These are phyloP conservation scores for Picochlorum sp. DNA, from an alignment of 139 green algal genomes.

Conservation along the genomic window DNA sequence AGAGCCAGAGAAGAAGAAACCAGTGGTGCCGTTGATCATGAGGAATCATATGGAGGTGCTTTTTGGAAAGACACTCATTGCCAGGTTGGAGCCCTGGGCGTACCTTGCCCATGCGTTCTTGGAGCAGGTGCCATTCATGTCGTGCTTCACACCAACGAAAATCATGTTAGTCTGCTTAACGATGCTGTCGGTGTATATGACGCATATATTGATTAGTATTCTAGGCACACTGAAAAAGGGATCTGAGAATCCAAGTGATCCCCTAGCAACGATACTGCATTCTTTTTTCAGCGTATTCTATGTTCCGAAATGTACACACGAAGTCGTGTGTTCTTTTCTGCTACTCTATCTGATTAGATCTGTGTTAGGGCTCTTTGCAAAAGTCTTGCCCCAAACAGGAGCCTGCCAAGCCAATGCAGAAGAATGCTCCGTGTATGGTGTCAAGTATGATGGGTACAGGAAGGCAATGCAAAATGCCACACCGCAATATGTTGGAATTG, in stretches of 20 bases:
- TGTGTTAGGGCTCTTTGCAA: conserved; percentile 14
- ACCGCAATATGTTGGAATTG: conserved; percentile 8
- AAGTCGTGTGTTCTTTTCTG: conserved; percentile 17
- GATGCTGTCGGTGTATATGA: conserved; percentile 8
- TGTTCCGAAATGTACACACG: conserved; percentile 14
- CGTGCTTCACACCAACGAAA: background rate
- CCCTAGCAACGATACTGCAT: conserved; percentile 12
- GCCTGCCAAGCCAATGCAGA: background rate
- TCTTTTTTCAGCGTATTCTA: conserved; percentile 19
- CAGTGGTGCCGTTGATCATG: background rate
- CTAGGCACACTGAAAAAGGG: conserved; percentile 15
- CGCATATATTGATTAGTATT: conserved; percentile 19
- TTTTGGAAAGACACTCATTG: conserved; percentile 2
- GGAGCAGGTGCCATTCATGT: background rate
- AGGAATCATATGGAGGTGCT: conserved; percentile 8
- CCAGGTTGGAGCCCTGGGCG: conserved; percentile 17
- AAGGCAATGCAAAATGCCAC: conserved; percentile 15
- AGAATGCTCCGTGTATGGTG: conserved; percentile 3
- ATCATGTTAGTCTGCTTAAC: conserved; percentile 12
- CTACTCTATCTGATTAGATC: conserved; percentile 13
- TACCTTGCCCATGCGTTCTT: conserved; percentile 10
- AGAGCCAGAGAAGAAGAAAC: background rate
- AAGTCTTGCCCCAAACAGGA: conserved; percentile 8
- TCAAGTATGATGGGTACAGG: conserved; percentile 33
- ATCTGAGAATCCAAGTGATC: conserved; percentile 12